phyloP scores from a whole-genome alignment of 768 basidiomycete genomes.

The Suillus lakei region DNA sequence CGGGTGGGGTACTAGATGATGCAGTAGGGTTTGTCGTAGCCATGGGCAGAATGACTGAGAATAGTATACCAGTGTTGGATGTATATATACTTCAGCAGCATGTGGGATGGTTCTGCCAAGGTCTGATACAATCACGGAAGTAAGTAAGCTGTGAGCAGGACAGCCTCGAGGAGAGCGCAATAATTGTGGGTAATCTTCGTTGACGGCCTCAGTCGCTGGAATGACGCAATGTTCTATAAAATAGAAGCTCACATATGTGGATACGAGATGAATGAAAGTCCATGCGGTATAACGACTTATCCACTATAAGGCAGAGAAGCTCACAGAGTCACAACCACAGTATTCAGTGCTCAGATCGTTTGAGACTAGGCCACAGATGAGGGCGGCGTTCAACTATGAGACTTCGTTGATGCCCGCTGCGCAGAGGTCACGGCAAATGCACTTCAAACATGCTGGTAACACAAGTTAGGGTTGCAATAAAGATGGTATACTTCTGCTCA shows the following conservation, averaged over 20 bases:
- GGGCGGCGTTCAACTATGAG: background rate
- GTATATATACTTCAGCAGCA: background rate
- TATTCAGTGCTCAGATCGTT: background rate
- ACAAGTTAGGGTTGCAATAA: background rate
- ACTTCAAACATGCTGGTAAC: conserved; percentile 61
- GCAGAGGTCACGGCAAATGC: conserved; percentile 70
- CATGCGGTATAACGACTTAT: background rate
- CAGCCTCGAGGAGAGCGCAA: background rate
- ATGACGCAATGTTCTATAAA: background rate
- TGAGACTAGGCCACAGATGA: background rate
- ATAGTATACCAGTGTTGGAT: background rate
- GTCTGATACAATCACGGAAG: background rate
- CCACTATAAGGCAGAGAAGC: background rate
- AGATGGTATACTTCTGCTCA: conserved; percentile 27
- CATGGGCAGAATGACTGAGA: background rate
- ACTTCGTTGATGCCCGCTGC: conserved; percentile 51
- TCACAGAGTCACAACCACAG: background rate
- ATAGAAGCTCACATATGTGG: background rate
- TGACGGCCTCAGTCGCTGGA: background rate
- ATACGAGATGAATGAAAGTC: background rate
- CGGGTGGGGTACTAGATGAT: background rate
- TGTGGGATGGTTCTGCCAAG: background rate
- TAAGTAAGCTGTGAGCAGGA: background rate
- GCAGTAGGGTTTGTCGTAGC: background rate
- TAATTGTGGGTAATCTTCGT: background rate